phyloP scores from a whole-genome alignment of 78 protist species.

The Goniomonas avonlea region DNA sequence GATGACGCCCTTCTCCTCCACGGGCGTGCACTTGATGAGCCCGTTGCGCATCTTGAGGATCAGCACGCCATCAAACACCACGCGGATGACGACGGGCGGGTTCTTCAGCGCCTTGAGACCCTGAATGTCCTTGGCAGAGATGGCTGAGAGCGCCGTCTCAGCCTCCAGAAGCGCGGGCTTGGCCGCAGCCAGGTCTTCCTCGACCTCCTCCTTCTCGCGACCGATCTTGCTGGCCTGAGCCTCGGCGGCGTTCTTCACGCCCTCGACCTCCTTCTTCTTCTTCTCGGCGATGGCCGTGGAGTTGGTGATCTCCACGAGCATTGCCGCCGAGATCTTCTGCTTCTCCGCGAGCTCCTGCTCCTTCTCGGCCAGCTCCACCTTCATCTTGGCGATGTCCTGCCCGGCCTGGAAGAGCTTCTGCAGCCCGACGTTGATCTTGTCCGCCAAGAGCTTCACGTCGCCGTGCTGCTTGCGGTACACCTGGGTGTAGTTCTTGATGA shows the following conservation, averaged over 20 bases:
- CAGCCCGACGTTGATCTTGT: constrained; percentile 66
- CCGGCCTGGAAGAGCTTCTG: constrained; percentile 66
- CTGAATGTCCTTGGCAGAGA: constrained; percentile 65
- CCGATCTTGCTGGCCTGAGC: constrained; percentile 47
- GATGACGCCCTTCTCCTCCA: constrained; percentile 33
- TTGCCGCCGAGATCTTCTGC: constrained; percentile 38
- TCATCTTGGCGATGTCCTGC: constrained; percentile 53
- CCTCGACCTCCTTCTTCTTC: constrained; percentile 48
- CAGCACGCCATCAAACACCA: constrained; percentile 72
- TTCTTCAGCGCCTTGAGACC: constrained; percentile 37
- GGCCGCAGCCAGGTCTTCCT: constrained; percentile 61
- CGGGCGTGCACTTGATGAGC: neutral
- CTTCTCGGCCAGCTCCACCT: constrained; percentile 58
- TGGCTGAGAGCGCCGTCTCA: constrained; percentile 53
- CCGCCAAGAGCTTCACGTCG: constrained; percentile 41
- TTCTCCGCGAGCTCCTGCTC: constrained; percentile 61
- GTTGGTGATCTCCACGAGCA: constrained; percentile 54
- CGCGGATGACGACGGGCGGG: constrained; percentile 72
- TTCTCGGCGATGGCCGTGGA: constrained; percentile 61
- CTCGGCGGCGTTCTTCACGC: constrained; percentile 26
- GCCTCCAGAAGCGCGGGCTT: constrained; percentile 67
- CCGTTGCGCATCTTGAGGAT: constrained; percentile 40
- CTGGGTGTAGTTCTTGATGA: constrained; percentile 51
- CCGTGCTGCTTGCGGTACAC: constrained; percentile 55
- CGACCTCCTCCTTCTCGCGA: constrained; percentile 60